Conservation (phyloP, 148 eudicot genomes). For the Vaccinium myrtillus region DNA sequence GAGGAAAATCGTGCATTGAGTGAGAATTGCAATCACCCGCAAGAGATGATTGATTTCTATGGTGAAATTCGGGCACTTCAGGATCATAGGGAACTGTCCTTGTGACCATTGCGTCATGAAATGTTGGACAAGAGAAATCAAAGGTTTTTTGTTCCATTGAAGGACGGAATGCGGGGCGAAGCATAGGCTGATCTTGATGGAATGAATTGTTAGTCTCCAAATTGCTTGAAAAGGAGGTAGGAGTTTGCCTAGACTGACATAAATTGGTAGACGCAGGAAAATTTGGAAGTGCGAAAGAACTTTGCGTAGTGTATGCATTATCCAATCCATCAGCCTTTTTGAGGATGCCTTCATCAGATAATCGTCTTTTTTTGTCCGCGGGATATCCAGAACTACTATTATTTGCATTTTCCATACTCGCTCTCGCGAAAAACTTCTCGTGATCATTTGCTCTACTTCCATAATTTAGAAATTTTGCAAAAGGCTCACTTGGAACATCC, state of each 20-base stretch:
- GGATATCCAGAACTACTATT: neutral
- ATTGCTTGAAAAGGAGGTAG: neutral
- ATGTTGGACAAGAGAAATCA: conserved; percentile 16
- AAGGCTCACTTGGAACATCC: conserved; percentile 10
- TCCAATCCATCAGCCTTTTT: neutral
- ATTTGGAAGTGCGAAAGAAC: conserved; percentile 9
- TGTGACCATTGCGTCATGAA: conserved; percentile 23
- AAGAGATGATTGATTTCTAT: conserved; percentile 4
- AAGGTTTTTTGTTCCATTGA: conserved; percentile 7
- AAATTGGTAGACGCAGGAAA: neutral
- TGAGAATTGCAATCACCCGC: neutral
- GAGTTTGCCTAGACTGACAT: conserved; percentile 12
- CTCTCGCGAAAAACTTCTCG: conserved; percentile 10
- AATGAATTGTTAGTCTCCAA: conserved; percentile 14
- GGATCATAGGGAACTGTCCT: conserved; percentile 29
- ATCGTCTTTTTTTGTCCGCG: neutral
- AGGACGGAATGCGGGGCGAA: conserved; percentile 6
- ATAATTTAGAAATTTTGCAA: neutral
- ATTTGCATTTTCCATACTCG: conserved; percentile 17
- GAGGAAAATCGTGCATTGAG: conserved; percentile 15
- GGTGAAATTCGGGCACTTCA: conserved; percentile 11
- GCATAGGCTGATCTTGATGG: conserved; percentile 12
- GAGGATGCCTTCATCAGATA: conserved; percentile 5
- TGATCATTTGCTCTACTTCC: conserved; percentile 5
- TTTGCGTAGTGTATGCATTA: neutral